Base-by-base conservation (phyloP, 2,329 filamentous ascomycete species). In the Claviceps sp. region DNA sequence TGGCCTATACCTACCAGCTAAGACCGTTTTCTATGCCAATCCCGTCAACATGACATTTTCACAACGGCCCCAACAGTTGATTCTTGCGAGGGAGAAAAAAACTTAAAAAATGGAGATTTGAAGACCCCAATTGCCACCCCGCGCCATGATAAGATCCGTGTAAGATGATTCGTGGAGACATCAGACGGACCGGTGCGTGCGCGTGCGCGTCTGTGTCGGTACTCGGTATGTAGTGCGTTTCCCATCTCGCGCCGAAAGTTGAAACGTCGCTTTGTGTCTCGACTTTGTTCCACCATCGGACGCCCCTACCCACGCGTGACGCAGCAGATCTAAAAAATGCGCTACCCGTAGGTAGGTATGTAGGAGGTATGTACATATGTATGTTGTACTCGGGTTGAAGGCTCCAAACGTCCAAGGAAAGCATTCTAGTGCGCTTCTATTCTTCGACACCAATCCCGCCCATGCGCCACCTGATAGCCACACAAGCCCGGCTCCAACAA, bases 401-500 rank as follows among this genome's bases (percentile, higher is more conserved):
- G 1, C 26, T 29, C 26, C 26, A 29, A 29, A 29, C 9, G 26
- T 29, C 26, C 26, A 29, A 29, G 26, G 8, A 29, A 29, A 29
- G 8, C 26, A 3, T 29, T 29, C 61, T 54, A 57, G 20, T 62
- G 60, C n/a, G 61, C 66, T 56, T 72, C 64, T 52, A 80, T 79
- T 57, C 74, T 71, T 54, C 72, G 77, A 62, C 86, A 91, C 74
- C 79, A 90, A 54, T 86, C 79, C 57, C 87, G 76, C 3, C 91
- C 91, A 58, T 84, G 83, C n/a, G 67, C 67, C 23, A 94, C 86
- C 68, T 97, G 90, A 77, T 86, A 95, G 47, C 77, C 75, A 66
- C 93, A 98, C 23, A 97, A 68, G 65, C 79, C 77, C 1, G 86
- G 82, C 69, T 97, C 91, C 66, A 96, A 75, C 2, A 72, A 75